phyloP scores from a whole-genome alignment of 257 asterid genomes.

The Nicotiana attenuata region DNA sequence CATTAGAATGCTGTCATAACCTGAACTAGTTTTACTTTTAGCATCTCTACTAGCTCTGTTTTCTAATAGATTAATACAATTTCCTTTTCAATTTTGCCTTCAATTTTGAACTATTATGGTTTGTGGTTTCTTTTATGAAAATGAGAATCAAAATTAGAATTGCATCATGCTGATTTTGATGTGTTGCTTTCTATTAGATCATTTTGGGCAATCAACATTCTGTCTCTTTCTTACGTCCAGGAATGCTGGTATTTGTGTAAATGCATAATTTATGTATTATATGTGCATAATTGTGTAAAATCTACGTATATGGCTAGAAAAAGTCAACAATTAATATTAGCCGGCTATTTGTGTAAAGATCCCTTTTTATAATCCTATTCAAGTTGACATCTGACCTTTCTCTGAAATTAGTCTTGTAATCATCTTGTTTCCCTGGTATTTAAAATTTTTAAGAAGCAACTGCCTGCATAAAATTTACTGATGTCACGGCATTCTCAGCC shows the following conservation, averaged over 20 bases:
- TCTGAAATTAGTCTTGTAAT: no score
- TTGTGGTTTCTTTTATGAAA: neutral
- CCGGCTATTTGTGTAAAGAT: no score
- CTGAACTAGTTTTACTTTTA: neutral
- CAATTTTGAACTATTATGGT: no score
- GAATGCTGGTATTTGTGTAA: neutral
- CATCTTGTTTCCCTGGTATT: conserved; percentile 1
- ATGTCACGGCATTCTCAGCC: neutral
- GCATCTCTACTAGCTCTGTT: neutral
- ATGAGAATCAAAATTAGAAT: neutral
- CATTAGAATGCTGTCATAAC: conserved; percentile 1
- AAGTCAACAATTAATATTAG: no score
- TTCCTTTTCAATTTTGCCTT: neutral
- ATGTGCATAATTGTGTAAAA: no score
- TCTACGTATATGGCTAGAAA: no score
- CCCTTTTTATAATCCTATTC: neutral
- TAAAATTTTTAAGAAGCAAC: neutral
- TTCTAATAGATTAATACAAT: neutral
- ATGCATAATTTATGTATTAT: no score
- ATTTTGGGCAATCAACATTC: neutral
- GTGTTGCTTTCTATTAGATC: neutral
- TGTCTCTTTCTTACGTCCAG: neutral
- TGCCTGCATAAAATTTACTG: neutral
- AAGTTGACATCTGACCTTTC: neutral
- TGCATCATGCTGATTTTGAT: neutral